Conservation (phyloP, 2,329 filamentous ascomycete species). For the Byssoonygena ceratinophila region DNA sequence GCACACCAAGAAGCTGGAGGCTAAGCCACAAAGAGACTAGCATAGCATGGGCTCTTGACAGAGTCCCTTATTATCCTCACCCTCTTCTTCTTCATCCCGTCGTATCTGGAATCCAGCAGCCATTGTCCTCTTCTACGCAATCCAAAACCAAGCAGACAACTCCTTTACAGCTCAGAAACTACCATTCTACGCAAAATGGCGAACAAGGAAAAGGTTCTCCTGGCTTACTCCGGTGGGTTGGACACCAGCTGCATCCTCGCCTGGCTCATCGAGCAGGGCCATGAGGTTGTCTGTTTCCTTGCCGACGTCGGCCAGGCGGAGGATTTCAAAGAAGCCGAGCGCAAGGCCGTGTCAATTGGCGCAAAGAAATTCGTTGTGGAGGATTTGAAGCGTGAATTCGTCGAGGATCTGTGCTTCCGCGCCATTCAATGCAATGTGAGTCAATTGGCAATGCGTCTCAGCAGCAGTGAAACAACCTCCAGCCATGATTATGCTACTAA, state of each 20-base stretch:
- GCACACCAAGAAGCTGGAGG: too few species aligned
- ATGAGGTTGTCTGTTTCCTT: slow-evolving; percentile 55
- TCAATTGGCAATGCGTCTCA: slow-evolving; percentile 1
- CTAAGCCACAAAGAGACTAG: too few species aligned
- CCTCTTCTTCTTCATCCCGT: neutral
- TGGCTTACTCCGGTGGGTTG: slow-evolving; percentile 42
- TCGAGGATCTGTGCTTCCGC: slow-evolving; percentile 69
- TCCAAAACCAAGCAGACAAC: slow-evolving; percentile 1
- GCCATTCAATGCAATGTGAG: slow-evolving; percentile 59
- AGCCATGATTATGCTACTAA: slow-evolving; percentile 21
- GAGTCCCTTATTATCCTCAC: neutral
- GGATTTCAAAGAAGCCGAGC: slow-evolving; percentile 61
- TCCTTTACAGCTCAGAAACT: neutral
- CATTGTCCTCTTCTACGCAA: neutral
- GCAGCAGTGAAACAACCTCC: neutral
- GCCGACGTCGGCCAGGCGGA: slow-evolving; percentile 66
- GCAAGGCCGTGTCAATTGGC: slow-evolving; percentile 60
- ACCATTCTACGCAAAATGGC: slow-evolving; percentile 10
- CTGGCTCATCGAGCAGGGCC: slow-evolving; percentile 38
- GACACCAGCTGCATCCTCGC: slow-evolving; percentile 49
- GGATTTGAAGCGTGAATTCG: slow-evolving; percentile 62
- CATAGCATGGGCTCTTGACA: too few species aligned
- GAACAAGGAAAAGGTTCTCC: slow-evolving; percentile 24
- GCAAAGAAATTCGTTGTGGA: slow-evolving; percentile 53
- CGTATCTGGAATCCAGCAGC: neutral